Evolutionary conservation across 257 asterid genomes (phyloP).

Genomic region (Ligustrum vulgare): DNA sequence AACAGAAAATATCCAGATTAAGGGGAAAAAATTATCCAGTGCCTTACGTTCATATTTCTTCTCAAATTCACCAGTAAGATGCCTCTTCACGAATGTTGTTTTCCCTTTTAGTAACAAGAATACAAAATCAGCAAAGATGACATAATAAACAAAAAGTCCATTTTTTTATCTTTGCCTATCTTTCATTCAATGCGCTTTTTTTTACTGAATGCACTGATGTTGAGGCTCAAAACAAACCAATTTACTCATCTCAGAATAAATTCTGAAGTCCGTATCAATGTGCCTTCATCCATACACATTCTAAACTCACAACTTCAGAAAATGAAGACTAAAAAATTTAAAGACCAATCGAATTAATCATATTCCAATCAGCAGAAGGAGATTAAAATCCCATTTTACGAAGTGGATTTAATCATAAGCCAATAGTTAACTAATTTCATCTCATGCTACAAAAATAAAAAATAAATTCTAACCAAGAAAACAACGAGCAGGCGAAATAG

Average conservation of each 20-base stretch:
- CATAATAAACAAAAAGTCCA: too few species aligned
- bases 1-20: neutral
- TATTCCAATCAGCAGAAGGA: neutral
- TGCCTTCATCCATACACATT: neutral
- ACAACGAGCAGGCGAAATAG: neutral
- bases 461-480: neutral
- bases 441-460: neutral
- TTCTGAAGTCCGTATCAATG: neutral
- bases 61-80: slow-evolving; percentile 90
- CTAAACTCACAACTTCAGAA: neutral
- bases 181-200: neutral
- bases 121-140: neutral
- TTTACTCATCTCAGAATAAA: too few species aligned
- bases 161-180: neutral
- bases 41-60: slow-evolving; percentile 91
- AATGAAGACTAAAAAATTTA: too few species aligned
- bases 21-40: neutral
- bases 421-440: neutral
- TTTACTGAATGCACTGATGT: too few species aligned
- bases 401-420: neutral
- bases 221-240: neutral
- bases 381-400: too few species aligned
- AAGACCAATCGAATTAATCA: neutral
- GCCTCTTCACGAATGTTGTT: slow-evolving; percentile 91
- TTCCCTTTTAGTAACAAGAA: slow-evolving; percentile 43